phyloP scores from a whole-genome alignment of 495 filamentous ascomycete genomes.

The Halenospora varia region DNA sequence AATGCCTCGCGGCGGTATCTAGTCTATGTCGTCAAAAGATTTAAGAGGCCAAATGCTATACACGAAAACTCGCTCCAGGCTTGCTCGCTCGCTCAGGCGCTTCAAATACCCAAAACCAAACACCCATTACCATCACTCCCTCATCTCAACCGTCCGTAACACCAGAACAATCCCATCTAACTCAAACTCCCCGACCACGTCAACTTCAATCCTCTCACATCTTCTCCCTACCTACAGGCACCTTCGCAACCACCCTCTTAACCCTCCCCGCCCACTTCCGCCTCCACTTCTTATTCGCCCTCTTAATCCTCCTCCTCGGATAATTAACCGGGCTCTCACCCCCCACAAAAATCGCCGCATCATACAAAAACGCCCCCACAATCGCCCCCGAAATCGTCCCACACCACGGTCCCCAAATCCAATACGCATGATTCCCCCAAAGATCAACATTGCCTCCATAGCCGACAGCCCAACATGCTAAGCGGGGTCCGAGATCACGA shows the following conservation, averaged over 20 bases:
- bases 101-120: no score
- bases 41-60: no score
- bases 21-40: no score
- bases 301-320: slow-evolving; percentile 25
- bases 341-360: slow-evolving; percentile 49
- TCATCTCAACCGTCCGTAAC: no score
- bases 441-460: slow-evolving; percentile 39
- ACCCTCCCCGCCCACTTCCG: slow-evolving; percentile 15
- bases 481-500: slow-evolving; percentile 45
- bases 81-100: no score
- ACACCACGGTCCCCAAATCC: slow-evolving; percentile 37
- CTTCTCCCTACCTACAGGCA: neutral
- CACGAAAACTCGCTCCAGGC: no score
- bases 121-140: no score
- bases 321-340: slow-evolving; percentile 51
- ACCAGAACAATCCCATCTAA: neutral
- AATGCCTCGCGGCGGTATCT: no score
- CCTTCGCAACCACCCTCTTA: slow-evolving; percentile 1
- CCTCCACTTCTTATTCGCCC: slow-evolving; percentile 18
- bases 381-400: slow-evolving; percentile 39
- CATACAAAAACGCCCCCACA: slow-evolving; percentile 46
- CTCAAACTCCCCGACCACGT: neutral
- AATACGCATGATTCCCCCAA: slow-evolving; percentile 39
- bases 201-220: neutral
- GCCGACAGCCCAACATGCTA: slow-evolving; percentile 38